Conservation (phyloP, 495 filamentous ascomycete species). For the Neurospora sp. region DNA sequence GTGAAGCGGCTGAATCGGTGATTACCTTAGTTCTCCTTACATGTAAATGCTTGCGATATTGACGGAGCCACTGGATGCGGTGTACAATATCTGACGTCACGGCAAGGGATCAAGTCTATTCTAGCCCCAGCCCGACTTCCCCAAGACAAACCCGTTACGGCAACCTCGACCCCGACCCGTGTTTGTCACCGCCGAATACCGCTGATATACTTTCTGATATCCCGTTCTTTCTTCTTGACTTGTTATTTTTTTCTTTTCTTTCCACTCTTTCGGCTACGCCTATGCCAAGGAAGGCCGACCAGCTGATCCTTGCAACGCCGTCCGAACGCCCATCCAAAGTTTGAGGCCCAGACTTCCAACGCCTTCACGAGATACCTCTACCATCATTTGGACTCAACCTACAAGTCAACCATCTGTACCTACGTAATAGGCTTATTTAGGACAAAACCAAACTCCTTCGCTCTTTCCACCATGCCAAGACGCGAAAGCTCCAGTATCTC, state of each 20-base stretch:
- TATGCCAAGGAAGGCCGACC: neutral
- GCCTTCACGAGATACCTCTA: neutral
- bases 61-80: neutral
- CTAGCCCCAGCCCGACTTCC: neutral
- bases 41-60: neutral
- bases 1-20: neutral
- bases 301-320: neutral
- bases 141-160: neutral
- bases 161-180: neutral
- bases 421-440: neutral
- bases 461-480: neutral
- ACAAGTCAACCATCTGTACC: neutral
- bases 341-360: neutral
- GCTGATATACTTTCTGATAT: neutral
- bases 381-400: neutral
- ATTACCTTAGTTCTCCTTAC: neutral
- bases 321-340: neutral
- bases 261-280: neutral
- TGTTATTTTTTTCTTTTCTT: neutral
- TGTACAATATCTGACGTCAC: neutral
- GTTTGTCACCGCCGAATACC: neutral
- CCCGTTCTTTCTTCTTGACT: neutral
- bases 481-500: neutral
- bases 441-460: neutral
- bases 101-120: neutral